These are phyloP conservation scores for Phytomonas sp. DNA, from an alignment of 208 protist genomes.

Conservation along the genomic window DNA sequence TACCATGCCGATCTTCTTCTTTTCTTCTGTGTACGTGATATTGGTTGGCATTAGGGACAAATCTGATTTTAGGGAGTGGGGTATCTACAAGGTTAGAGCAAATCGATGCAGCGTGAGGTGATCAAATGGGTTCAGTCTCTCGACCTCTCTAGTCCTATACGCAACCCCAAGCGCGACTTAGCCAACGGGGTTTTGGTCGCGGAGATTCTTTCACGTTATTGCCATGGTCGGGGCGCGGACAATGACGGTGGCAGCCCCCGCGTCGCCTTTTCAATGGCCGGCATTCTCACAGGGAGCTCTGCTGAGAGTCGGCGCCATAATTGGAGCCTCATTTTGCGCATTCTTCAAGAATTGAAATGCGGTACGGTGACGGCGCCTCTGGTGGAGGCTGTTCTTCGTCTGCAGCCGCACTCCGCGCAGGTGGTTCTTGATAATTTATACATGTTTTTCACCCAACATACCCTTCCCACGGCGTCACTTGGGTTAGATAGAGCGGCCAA, in stretches of 20 bases:
- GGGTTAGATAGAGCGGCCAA: not conserved
- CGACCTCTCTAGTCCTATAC: conserved; percentile 85
- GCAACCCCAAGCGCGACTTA: conserved; percentile 91
- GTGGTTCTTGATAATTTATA: conserved; percentile 65
- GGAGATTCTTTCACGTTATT: conserved; percentile 91
- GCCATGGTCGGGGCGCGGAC: not conserved
- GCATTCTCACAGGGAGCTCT: conserved; percentile 70
- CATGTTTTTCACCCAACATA: conserved; percentile 62
- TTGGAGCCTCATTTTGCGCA: conserved; percentile 68
- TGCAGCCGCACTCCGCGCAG: conserved; percentile 42
- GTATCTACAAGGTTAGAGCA: not conserved
- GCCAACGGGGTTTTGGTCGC: conserved; percentile 91
- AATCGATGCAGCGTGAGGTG: conserved; percentile 82
- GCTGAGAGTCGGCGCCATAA: conserved; percentile 79
- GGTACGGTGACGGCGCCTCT: conserved; percentile 27
- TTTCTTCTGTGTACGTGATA: conserved; percentile 6
- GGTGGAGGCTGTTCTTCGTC: conserved; percentile 53
- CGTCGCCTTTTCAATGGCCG: conserved; percentile 60
- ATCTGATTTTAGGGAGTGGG: not conserved
- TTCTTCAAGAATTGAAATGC: conserved; percentile 47
- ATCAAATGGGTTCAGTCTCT: conserved; percentile 95
- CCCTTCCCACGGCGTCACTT: conserved; percentile 19
- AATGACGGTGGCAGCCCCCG: conserved; percentile 18
- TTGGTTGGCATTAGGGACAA: not conserved
- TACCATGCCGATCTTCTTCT: not conserved